These are phyloP conservation scores for Setaria italica DNA, from an alignment of 202 grass and related monocot species.

Conservation along the genomic window DNA sequence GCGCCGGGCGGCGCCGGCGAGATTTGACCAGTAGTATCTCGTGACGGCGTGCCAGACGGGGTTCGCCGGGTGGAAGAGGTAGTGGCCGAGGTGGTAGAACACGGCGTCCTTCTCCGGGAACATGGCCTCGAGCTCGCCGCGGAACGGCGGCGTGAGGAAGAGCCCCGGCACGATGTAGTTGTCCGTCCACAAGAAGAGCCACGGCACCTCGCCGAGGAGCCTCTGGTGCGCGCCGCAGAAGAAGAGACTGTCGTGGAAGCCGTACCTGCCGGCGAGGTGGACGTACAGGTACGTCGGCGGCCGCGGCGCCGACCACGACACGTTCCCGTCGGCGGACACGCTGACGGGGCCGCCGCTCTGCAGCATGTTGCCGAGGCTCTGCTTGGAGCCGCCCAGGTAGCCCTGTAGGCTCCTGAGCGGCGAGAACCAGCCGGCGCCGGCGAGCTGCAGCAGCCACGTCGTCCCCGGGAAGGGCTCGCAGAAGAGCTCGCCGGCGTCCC, in stretches of 20 bases:
- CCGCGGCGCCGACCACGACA: constrained; percentile 4
- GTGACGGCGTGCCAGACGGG: constrained; percentile 63
- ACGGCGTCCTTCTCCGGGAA: constrained; percentile 63
- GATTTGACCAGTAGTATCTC: constrained; percentile 56
- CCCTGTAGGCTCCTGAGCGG: constrained; percentile 34
- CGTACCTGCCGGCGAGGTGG: constrained; percentile 58
- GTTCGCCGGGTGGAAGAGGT: constrained; percentile 78
- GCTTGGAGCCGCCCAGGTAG: constrained; percentile 29
- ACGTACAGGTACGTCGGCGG: constrained; percentile 68
- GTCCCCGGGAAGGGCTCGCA: constrained; percentile 78
- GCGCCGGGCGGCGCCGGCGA: constrained; percentile 52
- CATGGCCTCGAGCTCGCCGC: constrained; percentile 58
- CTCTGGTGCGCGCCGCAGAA: constrained; percentile 76
- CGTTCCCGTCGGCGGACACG: constrained; percentile 16
- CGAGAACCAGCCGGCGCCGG: constrained; percentile 15
- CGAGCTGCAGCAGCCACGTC: constrained; percentile 67
- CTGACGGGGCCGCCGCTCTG: constrained; percentile 27
- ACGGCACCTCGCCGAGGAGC: constrained; percentile 51
- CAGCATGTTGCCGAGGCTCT: constrained; percentile 70
- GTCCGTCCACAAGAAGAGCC: constrained; percentile 70
- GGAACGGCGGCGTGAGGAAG: constrained; percentile 57
- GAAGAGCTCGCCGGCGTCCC: constrained; percentile 64
- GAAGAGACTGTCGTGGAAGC: constrained; percentile 64
- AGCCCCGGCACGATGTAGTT: constrained; percentile 68
- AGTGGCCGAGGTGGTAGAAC: constrained; percentile 70